These are phyloP conservation scores for Shiraia bambusicola DNA, from an alignment of 2,329 filamentous ascomycete genomes.

Conservation along the genomic window DNA sequence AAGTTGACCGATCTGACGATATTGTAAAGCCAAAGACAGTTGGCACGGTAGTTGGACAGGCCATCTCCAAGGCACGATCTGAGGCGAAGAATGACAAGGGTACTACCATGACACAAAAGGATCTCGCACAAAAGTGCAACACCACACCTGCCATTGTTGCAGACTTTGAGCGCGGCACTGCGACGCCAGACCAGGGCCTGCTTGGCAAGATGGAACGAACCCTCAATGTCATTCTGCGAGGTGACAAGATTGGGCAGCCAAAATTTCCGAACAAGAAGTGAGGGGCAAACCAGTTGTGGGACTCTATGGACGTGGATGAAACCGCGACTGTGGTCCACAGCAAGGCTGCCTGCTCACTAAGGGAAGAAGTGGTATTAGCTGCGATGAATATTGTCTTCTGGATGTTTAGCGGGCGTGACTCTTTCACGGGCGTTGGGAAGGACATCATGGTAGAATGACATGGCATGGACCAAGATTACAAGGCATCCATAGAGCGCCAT, in stretches of 20 bases:
- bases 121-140: conserved; percentile 83
- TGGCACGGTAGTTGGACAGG: conserved; percentile 75
- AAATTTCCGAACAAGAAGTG: conserved; percentile 73
- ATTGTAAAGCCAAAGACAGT: conserved; percentile 94
- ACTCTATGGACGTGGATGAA: not conserved
- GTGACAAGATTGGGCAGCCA: conserved; percentile 80
- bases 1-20: conserved; percentile 95
- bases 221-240: conserved; percentile 84
- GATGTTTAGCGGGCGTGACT: conserved; percentile 8
- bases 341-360: not conserved
- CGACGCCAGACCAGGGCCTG: conserved; percentile 80
- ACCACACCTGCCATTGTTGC: conserved; percentile 77
- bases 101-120: conserved; percentile 81
- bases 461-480: not conserved
- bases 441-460: not conserved
- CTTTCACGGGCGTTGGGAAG: conserved; percentile 5
- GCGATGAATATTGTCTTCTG: conserved; percentile 1
- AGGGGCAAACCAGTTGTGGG: conserved; percentile 44
- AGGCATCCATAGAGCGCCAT: no score
- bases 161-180: conserved; percentile 81
- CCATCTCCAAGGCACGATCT: conserved; percentile 77
- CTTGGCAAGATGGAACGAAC: conserved; percentile 76
- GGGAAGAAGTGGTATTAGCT: not conserved
- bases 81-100: conserved; percentile 77
- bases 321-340: not conserved